Evolutionary conservation across 2,329 filamentous ascomycete species (phyloP).

Genomic region (Penicillium sp.): DNA sequence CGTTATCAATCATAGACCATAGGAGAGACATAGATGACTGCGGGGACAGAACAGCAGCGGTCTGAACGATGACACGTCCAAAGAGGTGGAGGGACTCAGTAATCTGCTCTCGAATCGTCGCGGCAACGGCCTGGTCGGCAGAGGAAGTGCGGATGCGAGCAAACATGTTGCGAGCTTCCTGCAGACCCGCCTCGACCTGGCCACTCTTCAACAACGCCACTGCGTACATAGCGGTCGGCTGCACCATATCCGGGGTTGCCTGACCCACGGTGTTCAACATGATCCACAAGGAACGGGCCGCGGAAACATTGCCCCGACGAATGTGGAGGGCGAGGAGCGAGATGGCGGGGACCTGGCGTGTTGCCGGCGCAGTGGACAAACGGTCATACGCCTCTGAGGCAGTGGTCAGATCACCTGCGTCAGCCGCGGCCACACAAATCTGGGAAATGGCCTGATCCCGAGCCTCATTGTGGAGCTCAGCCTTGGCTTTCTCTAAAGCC

Average conservation of each 20-base stretch:
- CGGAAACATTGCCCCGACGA: slow-evolving; percentile 74
- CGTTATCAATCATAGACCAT: slow-evolving; percentile 66
- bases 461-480: slow-evolving; percentile 56
- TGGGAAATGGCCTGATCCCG: slow-evolving; percentile 66
- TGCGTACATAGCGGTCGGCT: slow-evolving; percentile 87
- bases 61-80: slow-evolving; percentile 57
- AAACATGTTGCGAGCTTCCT: slow-evolving; percentile 83
- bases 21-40: slow-evolving; percentile 60
- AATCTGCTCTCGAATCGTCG: slow-evolving; percentile 72
- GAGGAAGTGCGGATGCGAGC: slow-evolving; percentile 70
- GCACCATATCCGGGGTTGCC: slow-evolving; percentile 68
- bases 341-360: slow-evolving; percentile 62
- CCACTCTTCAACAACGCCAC: slow-evolving; percentile 84
- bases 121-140: slow-evolving; percentile 48
- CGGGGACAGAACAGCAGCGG: slow-evolving; percentile 52
- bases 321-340: slow-evolving; percentile 86
- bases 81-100: slow-evolving; percentile 80
- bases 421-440: slow-evolving; percentile 76
- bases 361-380: slow-evolving; percentile 55
- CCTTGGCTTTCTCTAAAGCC: slow-evolving; percentile 71
- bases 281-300: slow-evolving; percentile 78
- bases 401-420: slow-evolving; percentile 68
- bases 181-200: slow-evolving; percentile 76
- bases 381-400: slow-evolving; percentile 67
- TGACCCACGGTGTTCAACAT: slow-evolving; percentile 62